A percentile compares a stretch with the other conserved stretches of the same genome.
Evolutionary conservation across 768 basidiomycete genomes (phyloP).

Genomic region (Hericium coralloides): DNA sequence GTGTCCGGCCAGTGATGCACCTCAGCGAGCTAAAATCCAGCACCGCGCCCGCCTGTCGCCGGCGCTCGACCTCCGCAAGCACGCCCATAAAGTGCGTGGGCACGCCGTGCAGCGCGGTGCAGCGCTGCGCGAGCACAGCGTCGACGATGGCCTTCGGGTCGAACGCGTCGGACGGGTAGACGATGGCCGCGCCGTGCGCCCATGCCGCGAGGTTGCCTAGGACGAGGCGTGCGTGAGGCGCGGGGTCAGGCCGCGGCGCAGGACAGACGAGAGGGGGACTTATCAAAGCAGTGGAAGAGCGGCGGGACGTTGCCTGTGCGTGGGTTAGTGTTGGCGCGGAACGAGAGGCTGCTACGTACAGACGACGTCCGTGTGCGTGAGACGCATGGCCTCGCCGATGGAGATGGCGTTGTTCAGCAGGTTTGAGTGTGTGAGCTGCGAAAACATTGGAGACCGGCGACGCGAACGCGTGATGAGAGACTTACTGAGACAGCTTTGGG

Average conservation of each 20-base stretch:
- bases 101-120: conserved; percentile 77
- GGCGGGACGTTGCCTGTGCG: conserved; percentile 71
- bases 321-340: background rate
- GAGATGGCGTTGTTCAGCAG: conserved; percentile 70
- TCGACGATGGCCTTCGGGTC: conserved; percentile 62
- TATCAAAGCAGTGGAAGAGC: conserved; percentile 85
- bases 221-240: conserved; percentile 48
- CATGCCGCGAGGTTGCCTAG: conserved; percentile 75
- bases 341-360: no score
- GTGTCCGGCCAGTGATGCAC: conserved; percentile 26
- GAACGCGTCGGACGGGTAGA: conserved; percentile 64
- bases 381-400: conserved; percentile 62
- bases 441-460: background rate
- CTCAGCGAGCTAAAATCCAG: conserved; percentile 45
- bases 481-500: conserved; percentile 80
- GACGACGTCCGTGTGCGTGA: conserved; percentile 56
- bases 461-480: background rate
- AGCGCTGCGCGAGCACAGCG: conserved; percentile 55
- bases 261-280: conserved; percentile 28
- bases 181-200: conserved; percentile 63
- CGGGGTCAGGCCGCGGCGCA: background rate
- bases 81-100: conserved; percentile 81
- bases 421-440: conserved; percentile 67
- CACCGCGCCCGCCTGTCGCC: conserved; percentile 34
- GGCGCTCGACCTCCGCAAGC: conserved; percentile 52